Evolutionary conservation across 441 rosid species (phyloP).

Genomic region (Gossypium aridum): DNA sequence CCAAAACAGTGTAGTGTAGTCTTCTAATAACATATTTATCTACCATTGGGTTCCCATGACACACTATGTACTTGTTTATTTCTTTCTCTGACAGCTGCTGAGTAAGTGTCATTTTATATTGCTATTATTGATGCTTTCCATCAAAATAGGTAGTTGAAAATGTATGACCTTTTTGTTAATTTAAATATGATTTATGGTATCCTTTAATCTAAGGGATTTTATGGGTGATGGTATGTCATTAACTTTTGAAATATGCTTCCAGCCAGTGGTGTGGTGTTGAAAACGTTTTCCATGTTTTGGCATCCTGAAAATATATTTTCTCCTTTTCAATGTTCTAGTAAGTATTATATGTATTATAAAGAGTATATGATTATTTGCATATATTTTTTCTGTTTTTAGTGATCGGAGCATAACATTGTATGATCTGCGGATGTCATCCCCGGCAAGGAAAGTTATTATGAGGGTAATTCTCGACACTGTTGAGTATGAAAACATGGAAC

Average conservation of each 20-base stretch:
- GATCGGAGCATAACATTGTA: slow-evolving; percentile 82
- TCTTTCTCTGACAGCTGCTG: not conserved
- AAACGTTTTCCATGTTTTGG: not conserved
- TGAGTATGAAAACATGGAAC: not conserved
- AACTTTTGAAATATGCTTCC: not conserved
- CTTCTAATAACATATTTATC: not conserved
- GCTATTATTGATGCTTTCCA: not conserved
- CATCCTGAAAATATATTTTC: not conserved
- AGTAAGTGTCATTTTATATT: not conserved
- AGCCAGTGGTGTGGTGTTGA: too few species aligned
- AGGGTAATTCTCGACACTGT: slow-evolving; percentile 36
- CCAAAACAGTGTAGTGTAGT: not conserved
- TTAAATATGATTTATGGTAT: not conserved
- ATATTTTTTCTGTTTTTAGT: slow-evolving; percentile 30
- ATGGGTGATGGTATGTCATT: not conserved
- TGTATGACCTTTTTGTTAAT: not conserved
- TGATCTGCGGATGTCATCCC: slow-evolving; percentile 80
- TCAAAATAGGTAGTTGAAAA: not conserved
- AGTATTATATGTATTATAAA: not conserved
- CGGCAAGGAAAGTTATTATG: slow-evolving; percentile 81
- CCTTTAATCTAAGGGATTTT: not conserved
- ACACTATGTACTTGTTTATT: not conserved
- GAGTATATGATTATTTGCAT: not conserved
- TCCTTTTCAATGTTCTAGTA: not conserved
- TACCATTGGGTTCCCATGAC: not conserved